Conservation (phyloP, 2,329 filamentous ascomycete species). For the Knoxdaviesia proteae region DNA sequence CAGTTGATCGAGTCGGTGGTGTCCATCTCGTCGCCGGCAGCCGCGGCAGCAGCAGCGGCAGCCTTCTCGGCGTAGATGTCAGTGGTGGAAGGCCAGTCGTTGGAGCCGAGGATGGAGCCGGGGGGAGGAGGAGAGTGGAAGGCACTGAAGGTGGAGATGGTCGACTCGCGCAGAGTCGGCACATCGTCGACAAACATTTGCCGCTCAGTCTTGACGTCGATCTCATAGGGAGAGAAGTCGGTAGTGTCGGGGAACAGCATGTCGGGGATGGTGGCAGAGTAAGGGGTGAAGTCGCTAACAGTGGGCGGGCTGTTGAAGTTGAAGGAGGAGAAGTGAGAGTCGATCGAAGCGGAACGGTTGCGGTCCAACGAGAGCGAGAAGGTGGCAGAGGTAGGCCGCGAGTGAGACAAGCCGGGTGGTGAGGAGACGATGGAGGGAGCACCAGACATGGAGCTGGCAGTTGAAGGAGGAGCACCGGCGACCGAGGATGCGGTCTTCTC, state of each 20-base stretch:
- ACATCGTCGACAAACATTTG: constrained; percentile 89
- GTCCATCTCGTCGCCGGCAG: constrained; percentile 1
- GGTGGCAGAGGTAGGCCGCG: constrained; percentile 59
- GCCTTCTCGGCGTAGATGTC: constrained; percentile 1
- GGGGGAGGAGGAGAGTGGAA: constrained; percentile 59
- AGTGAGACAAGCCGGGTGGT: constrained; percentile 62
- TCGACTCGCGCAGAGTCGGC: constrained; percentile 66
- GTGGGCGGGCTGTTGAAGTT: constrained; percentile 45
- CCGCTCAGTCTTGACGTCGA: constrained; percentile 88
- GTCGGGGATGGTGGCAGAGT: constrained; percentile 12
- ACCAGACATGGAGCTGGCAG: neutral
- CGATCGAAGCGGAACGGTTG: constrained; percentile 57
- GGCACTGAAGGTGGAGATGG: constrained; percentile 83
- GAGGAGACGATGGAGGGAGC: constrained; percentile 26
- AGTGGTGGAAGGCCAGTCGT: constrained; percentile 48
- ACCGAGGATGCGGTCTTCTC: constrained; percentile 50
- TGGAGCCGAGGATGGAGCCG: constrained; percentile 43
- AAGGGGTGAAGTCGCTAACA: constrained; percentile 35
- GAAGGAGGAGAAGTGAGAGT: constrained; percentile 61
- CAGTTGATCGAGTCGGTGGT: constrained; percentile 1
- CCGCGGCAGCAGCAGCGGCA: neutral
- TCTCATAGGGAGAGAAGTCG: constrained; percentile 62
- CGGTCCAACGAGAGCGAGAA: constrained; percentile 55
- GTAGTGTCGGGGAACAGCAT: constrained; percentile 16
- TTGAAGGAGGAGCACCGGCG: neutral